Evolutionary conservation across 176 grass and related monocot species (phyloP).

Genomic region (Chrysopogon serrulatus): DNA sequence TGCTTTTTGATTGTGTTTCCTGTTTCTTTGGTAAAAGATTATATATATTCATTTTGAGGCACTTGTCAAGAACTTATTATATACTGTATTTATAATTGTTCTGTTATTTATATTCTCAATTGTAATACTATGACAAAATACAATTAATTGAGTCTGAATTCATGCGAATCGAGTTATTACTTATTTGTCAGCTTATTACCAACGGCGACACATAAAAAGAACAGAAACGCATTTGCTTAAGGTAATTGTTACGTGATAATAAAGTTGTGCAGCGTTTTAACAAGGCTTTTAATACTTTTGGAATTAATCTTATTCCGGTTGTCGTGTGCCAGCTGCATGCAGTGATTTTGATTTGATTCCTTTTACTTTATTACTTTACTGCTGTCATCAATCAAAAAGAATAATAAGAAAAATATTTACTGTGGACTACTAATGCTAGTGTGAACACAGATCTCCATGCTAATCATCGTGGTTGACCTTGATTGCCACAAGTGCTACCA

Average conservation of each 20-base stretch:
- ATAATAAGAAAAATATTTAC: no score
- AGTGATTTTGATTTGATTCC: neutral
- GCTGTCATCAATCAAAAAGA: no score
- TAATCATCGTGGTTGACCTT: slow-evolving; percentile 62
- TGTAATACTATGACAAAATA: no score
- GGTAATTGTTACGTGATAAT: neutral
- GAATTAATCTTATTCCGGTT: neutral
- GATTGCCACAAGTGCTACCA: slow-evolving; percentile 58
- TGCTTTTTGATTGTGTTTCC: neutral
- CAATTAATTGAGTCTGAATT: neutral
- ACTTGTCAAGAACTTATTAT: neutral
- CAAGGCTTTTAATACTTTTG: neutral
- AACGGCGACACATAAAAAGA: no score
- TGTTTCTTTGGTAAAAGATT: neutral
- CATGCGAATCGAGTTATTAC: neutral
- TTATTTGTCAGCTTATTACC: no score
- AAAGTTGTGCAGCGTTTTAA: neutral
- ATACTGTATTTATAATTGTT: no score
- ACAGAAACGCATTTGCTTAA: neutral
- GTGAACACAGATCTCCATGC: slow-evolving; percentile 50
- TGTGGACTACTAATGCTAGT: neutral
- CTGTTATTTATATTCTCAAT: neutral
- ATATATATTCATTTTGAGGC: neutral
- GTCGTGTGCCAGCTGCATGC: neutral
- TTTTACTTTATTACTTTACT: neutral